Percentiles rank a stretch among this genome's conserved stretches.
phyloP scores from a whole-genome alignment of 164 flowering plant species.

The Chimonanthus salicifolius region DNA sequence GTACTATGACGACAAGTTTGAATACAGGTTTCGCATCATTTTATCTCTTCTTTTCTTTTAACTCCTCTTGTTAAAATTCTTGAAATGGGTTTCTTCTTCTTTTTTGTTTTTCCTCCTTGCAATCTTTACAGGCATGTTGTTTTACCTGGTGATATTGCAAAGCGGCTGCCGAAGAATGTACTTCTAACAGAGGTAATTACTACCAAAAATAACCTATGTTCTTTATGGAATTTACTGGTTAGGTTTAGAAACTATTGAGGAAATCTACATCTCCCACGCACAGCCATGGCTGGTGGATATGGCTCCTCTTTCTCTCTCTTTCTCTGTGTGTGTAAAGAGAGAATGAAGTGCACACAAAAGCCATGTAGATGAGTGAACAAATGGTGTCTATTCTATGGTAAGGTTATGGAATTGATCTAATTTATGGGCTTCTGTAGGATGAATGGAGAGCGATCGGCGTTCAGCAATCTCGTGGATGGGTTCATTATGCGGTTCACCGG shows the following conservation, averaged over 20 bases:
- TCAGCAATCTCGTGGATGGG: conserved; percentile 96
- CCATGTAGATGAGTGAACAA: no score
- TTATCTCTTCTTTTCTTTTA: not conserved
- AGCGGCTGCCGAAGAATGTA: conserved; percentile 77
- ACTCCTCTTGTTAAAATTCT: not conserved
- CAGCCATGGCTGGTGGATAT: no score
- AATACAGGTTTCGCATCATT: conserved; percentile 49
- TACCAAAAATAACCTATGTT: not conserved
- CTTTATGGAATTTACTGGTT: not conserved
- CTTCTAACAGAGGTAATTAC: conserved; percentile 69
- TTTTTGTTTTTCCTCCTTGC: not conserved
- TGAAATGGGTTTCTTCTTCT: not conserved
- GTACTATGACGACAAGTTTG: conserved; percentile 74
- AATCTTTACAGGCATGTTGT: conserved; percentile 63
- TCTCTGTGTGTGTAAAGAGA: no score
- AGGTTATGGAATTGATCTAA: no score
- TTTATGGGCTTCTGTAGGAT: conserved; percentile 29
- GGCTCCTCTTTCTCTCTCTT: no score
- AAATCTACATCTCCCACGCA: no score
- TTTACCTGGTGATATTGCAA: conserved; percentile 84
- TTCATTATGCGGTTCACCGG: conserved; percentile 88
- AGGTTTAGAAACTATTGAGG: not conserved
- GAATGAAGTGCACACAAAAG: no score
- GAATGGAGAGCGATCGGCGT: conserved; percentile 97
- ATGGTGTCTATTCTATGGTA: no score